Conservation (phyloP, 768 basidiomycete genomes). For the Boletellus ananas region DNA sequence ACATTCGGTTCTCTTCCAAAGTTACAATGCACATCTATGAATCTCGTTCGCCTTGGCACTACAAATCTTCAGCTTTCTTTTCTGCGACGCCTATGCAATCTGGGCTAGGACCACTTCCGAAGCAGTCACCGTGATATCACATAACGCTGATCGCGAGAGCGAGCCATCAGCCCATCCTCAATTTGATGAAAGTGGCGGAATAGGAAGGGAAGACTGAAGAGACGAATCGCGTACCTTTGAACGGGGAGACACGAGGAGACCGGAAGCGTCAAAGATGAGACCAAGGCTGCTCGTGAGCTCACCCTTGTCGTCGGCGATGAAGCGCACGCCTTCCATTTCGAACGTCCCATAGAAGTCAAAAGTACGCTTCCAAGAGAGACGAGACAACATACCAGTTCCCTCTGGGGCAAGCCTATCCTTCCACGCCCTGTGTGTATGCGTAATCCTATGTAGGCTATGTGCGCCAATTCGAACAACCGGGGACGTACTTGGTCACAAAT, state of each 20-base stretch:
- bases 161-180: neutral
- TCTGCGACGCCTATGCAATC: slow-evolving; percentile 11
- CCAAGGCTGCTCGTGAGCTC: slow-evolving; percentile 52
- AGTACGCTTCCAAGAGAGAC: neutral
- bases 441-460: slow-evolving; percentile 3
- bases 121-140: slow-evolving; percentile 52
- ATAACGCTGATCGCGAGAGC: slow-evolving; percentile 40
- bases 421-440: slow-evolving; percentile 50
- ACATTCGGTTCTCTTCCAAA: neutral
- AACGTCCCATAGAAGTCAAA: neutral
- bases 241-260: slow-evolving; percentile 61
- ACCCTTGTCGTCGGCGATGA: slow-evolving; percentile 69
- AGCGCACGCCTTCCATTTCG: slow-evolving; percentile 43
- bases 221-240: slow-evolving; percentile 46
- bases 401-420: slow-evolving; percentile 55
- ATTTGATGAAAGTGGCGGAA: no score
- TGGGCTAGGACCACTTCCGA: slow-evolving; percentile 44
- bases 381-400: slow-evolving; percentile 45
- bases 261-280: slow-evolving; percentile 58
- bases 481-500: slow-evolving; percentile 54
- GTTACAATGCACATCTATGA: neutral
- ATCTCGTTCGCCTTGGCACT: no score
- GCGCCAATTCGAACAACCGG: neutral
- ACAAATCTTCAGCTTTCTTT: no score
- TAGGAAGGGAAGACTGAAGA: neutral